These are phyloP conservation scores for Penicillium brevicompactum DNA, from an alignment of 2,329 filamentous ascomycete genomes.

Conservation along the genomic window DNA sequence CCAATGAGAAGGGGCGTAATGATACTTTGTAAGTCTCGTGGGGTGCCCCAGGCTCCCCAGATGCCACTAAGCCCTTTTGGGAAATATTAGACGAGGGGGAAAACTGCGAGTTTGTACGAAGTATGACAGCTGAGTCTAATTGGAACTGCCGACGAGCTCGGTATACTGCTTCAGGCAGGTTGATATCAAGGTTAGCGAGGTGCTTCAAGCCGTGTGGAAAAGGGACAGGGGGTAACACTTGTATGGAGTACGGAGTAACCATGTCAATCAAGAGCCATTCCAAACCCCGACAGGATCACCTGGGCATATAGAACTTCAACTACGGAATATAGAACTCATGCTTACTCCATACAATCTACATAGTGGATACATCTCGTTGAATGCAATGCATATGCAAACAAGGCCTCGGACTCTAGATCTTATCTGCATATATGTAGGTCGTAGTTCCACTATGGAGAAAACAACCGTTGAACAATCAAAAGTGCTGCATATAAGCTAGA, in stretches of 20 bases:
- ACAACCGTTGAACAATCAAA: not conserved
- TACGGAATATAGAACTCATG: too few relatives aligned
- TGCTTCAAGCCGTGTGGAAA: too few relatives aligned
- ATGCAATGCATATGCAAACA: conserved; percentile 4
- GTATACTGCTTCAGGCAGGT: not conserved
- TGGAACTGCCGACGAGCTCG: not conserved
- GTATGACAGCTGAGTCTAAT: not conserved
- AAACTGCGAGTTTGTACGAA: not conserved
- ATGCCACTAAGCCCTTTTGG: not conserved
- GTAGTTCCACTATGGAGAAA: not conserved
- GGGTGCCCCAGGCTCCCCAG: not conserved
- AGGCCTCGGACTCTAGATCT: not conserved
- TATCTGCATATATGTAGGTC: not conserved
- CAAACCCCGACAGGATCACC: too few relatives aligned
- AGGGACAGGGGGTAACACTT: too few relatives aligned
- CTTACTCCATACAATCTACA: not conserved
- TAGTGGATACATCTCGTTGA: not conserved
- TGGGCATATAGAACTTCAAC: too few relatives aligned
- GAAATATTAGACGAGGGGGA: conserved; percentile 5
- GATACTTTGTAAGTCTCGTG: not conserved
- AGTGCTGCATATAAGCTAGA: too few relatives aligned
- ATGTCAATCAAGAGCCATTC: not conserved
- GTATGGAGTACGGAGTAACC: not conserved
- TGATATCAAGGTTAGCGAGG: not conserved
- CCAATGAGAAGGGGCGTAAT: not conserved